Conservation (phyloP, 257 asterid species). For the Gentiana dahurica region DNA sequence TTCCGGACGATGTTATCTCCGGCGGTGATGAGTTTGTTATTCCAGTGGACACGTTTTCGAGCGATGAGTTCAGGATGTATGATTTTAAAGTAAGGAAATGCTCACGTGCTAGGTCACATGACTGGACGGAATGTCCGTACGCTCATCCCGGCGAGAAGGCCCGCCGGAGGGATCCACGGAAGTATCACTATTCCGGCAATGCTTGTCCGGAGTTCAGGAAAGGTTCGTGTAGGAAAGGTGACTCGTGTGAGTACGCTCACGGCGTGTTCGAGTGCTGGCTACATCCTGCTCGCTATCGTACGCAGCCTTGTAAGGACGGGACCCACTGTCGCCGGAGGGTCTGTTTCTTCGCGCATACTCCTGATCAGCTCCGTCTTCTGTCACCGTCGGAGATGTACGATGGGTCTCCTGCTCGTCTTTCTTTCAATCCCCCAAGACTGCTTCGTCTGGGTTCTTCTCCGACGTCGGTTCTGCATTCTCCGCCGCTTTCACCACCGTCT, state of each 20-base stretch:
- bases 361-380: constrained; percentile 59
- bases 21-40: constrained; percentile 41
- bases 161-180: constrained; percentile 73
- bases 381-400: constrained; percentile 29
- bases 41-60: constrained; percentile 69
- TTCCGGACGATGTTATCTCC: constrained; percentile 21
- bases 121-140: constrained; percentile 91
- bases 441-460: constrained; percentile 24
- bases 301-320: constrained; percentile 89
- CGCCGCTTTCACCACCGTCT: constrained; percentile 37
- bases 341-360: constrained; percentile 87
- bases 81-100: constrained; percentile 77
- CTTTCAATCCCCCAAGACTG: constrained; percentile 14
- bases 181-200: constrained; percentile 57
- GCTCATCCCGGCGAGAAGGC: constrained; percentile 97
- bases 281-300: constrained; percentile 85
- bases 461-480: constrained; percentile 30
- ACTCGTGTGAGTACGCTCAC: constrained; percentile 82
- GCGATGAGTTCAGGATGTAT: constrained; percentile 76
- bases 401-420: constrained; percentile 24
- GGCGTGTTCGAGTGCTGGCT: constrained; percentile 96
- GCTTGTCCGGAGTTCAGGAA: constrained; percentile 70
- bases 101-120: constrained; percentile 67
- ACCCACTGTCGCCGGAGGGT: constrained; percentile 75
- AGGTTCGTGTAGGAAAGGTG: constrained; percentile 61